Percentiles rank a stretch among this genome's conserved stretches.
These are phyloP conservation scores for Mycena rosella DNA, from an alignment of 768 basidiomycete species.

Conservation along the genomic window DNA sequence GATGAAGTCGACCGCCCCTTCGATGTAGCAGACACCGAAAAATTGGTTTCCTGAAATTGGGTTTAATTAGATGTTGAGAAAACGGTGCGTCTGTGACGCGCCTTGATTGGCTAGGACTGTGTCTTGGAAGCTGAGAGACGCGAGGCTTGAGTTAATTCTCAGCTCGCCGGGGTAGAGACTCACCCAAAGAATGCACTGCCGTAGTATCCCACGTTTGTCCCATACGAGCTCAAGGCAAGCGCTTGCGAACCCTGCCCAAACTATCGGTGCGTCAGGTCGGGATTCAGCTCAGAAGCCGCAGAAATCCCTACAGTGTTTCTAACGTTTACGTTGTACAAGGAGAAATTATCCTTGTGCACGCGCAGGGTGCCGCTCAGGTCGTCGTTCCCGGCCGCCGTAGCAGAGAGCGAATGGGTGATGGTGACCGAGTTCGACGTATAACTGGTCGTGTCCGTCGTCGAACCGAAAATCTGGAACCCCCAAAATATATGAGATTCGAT, in stretches of 20 bases:
- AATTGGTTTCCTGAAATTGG: constrained; percentile 34
- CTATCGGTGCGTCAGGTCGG: constrained; percentile 8
- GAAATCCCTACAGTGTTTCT: constrained; percentile 42
- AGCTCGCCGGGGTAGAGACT: background rate
- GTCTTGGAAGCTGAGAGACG: constrained; percentile 38
- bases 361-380: constrained; percentile 48
- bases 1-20: constrained; percentile 43
- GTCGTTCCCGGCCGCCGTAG: constrained; percentile 45
- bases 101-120: constrained; percentile 39
- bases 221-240: constrained; percentile 45
- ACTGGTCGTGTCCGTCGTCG: constrained; percentile 44
- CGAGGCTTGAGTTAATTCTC: background rate
- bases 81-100: background rate
- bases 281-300: too few relatives aligned
- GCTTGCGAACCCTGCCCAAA: constrained; percentile 44
- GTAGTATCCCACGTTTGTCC: constrained; percentile 44
- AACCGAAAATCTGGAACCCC: constrained; percentile 26
- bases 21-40: constrained; percentile 41
- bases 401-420: constrained; percentile 44
- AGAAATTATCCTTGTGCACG: constrained; percentile 47
- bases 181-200: constrained; percentile 41
- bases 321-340: constrained; percentile 49
- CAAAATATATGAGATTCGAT: background rate
- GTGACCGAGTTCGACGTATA: constrained; percentile 48
- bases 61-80: background rate